Percentiles rank a stretch among this genome's conserved stretches.
Evolutionary conservation across 1,139 yeast genomes (phyloP).

Genomic region (Yarrowia galli): DNA sequence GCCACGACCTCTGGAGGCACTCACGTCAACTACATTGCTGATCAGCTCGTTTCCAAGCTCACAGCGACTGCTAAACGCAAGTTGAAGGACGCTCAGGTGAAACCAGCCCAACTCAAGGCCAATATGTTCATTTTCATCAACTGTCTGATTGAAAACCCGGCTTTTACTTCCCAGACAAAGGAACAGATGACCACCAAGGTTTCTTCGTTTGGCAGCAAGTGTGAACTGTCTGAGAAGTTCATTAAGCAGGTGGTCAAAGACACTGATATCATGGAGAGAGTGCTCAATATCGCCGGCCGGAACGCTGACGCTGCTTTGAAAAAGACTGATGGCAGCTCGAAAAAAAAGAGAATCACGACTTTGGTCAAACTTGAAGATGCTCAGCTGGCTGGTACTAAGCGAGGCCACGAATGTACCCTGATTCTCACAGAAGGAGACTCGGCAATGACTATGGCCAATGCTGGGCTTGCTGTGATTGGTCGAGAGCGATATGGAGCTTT

Average conservation of each 20-base stretch:
- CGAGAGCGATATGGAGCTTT: conserved; percentile 95
- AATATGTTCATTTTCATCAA: conserved; percentile 91
- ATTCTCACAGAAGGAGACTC: conserved; percentile 98
- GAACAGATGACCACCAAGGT: conserved; percentile 92
- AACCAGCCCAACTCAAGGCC: conserved; percentile 87
- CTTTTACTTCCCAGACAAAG: conserved; percentile 96
- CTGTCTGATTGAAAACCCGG: conserved; percentile 94
- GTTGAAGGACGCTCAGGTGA: conserved; percentile 74
- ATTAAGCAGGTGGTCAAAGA: conserved; percentile 68
- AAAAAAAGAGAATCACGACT: conserved; percentile 84
- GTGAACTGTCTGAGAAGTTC: conserved; percentile 75
- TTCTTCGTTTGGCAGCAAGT: conserved; percentile 87
- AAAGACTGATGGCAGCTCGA: conserved; percentile 93
- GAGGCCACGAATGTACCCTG: conserved; percentile 89
- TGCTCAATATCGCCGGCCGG: conserved; percentile 80
- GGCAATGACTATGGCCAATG: conserved; percentile 89
- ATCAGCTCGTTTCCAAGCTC: conserved; percentile 81
- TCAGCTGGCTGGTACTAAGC: conserved; percentile 93
- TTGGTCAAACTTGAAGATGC: conserved; percentile 95
- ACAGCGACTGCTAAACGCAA: conserved; percentile 76
- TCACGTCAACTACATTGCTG: conserved; percentile 86
- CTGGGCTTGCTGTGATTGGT: conserved; percentile 95
- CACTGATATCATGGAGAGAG: conserved; percentile 83
- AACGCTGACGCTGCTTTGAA: conserved; percentile 89
- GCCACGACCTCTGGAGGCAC: conserved; percentile 99